phyloP scores from a whole-genome alignment of 805 yeast genomes.

The Schizosaccharomyces japonicus region DNA sequence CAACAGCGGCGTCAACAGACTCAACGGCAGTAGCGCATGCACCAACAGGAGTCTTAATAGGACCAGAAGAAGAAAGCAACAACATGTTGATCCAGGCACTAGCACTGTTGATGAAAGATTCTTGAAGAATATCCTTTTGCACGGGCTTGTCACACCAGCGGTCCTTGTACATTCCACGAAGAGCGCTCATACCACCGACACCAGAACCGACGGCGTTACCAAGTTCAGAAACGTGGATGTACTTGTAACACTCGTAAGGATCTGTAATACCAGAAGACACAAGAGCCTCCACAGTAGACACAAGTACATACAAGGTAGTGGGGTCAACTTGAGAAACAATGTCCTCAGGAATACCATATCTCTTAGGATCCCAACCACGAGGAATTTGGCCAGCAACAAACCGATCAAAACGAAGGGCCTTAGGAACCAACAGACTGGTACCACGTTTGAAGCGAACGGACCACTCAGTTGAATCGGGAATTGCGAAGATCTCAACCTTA shows the following conservation, averaged over 20 bases:
- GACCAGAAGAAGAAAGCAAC: conserved; percentile 89
- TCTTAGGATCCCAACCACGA: conserved; percentile 90
- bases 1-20: conserved; percentile 88
- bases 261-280: conserved; percentile 87
- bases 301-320: conserved; percentile 74
- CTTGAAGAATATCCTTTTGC: conserved; percentile 91
- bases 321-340: conserved; percentile 88
- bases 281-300: conserved; percentile 85
- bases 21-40: conserved; percentile 99
- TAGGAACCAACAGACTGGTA: conserved; percentile 74
- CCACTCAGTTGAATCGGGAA: conserved; percentile 75
- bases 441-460: conserved; percentile 81
- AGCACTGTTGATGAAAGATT: conserved; percentile 96
- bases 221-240: conserved; percentile 92
- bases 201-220: conserved; percentile 99
- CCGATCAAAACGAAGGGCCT: conserved; percentile 40
- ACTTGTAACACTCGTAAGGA: conserved; percentile 95
- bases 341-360: conserved; percentile 88
- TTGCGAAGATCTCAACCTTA: conserved; percentile 71
- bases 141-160: conserved; percentile 82
- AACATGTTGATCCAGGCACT: conserved; percentile 99
- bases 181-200: conserved; percentile 97
- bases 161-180: conserved; percentile 93
- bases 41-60: conserved; percentile 97
- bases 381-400: conserved; percentile 81